phyloP scores from a whole-genome alignment of 768 basidiomycete species.

The Suillus sp. region DNA sequence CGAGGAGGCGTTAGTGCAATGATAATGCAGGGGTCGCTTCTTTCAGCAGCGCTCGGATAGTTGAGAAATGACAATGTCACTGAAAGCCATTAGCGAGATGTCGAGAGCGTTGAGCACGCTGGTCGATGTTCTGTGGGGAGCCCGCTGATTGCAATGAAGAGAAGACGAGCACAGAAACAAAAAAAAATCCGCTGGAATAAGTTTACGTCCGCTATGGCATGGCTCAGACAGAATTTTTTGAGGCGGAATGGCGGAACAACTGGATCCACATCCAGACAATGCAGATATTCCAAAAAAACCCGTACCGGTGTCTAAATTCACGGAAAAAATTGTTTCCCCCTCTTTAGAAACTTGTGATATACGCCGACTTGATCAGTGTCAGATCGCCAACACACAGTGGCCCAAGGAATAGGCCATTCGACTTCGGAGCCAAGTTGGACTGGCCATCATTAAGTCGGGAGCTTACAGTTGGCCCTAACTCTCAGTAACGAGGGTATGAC shows the following conservation, averaged over 20 bases:
- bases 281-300: conserved; percentile 19
- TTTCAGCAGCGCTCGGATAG: conserved; percentile 20
- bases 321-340: conserved; percentile 21
- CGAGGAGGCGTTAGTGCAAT: neutral
- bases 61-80: conserved; percentile 19
- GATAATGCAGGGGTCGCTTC: conserved; percentile 13
- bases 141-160: conserved; percentile 16
- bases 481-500: conserved; percentile 24
- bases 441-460: neutral
- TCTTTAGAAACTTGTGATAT: conserved; percentile 18
- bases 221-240: conserved; percentile 8
- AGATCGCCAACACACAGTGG: conserved; percentile 1
- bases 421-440: conserved; percentile 2
- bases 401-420: neutral
- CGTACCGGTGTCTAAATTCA: conserved; percentile 17
- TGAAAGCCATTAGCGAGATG: conserved; percentile 26
- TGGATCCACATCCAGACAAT: neutral
- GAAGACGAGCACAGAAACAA: conserved; percentile 28
- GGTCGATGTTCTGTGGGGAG: conserved; percentile 12
- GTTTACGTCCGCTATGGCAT: conserved; percentile 33
- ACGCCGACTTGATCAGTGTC: neutral
- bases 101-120: conserved; percentile 16
- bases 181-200: conserved; percentile 27
- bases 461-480: neutral
- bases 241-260: conserved; percentile 5